Conservation (phyloP, 176 grass and related monocot genomes). For the Zizania latifolia region DNA sequence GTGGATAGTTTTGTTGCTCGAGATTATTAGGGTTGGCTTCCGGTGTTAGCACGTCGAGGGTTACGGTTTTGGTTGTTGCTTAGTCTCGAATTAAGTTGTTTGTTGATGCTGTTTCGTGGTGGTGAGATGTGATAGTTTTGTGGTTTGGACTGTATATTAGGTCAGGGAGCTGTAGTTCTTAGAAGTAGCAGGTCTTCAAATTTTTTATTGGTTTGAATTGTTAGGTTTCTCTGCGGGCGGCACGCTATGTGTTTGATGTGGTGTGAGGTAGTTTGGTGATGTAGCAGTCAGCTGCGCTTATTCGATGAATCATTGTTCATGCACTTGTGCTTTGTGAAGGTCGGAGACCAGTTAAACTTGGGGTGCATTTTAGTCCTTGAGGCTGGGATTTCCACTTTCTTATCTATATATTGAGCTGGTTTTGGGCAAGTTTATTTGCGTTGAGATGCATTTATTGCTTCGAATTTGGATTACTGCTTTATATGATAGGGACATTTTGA, state of each 20-base stretch:
- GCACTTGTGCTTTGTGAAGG: background rate
- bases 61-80: background rate
- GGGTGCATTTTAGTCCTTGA: background rate
- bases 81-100: slow-evolving; percentile 2
- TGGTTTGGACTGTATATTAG: background rate
- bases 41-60: no score
- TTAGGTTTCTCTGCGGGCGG: background rate
- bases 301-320: background rate
- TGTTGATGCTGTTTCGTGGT: background rate
- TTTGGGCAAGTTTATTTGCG: background rate
- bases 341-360: background rate
- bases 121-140: background rate
- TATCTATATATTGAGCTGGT: background rate
- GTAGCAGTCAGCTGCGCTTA: background rate
- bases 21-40: background rate
- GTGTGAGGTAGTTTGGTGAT: background rate
- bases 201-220: background rate
- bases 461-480: background rate
- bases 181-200: background rate
- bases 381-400: background rate
- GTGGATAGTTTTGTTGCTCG: background rate
- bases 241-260: background rate
- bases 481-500: background rate
- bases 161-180: background rate
- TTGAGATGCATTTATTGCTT: background rate